Percentiles rank a stretch among this genome's conserved stretches.
Conservation (phyloP, 1,139 yeast genomes). For the Candida sp. region DNA sequence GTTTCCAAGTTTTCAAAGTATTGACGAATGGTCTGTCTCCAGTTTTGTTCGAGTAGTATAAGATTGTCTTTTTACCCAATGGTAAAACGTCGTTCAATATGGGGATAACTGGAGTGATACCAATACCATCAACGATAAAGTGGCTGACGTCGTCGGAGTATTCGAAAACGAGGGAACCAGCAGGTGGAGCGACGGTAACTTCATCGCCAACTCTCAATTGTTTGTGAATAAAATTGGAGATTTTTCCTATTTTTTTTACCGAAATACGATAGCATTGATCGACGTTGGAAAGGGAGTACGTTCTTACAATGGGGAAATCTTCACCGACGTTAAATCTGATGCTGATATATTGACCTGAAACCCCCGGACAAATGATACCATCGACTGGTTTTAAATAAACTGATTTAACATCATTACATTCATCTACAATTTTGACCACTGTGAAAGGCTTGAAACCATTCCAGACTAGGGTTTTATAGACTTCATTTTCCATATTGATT, state of each 20-base stretch:
- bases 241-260: slow-evolving; percentile 46
- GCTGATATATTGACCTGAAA: slow-evolving; percentile 63
- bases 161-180: slow-evolving; percentile 48
- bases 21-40: slow-evolving; percentile 24
- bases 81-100: slow-evolving; percentile 39
- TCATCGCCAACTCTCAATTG: slow-evolving; percentile 46
- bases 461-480: slow-evolving; percentile 51
- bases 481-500: slow-evolving; percentile 50
- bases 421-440: slow-evolving; percentile 40
- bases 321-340: slow-evolving; percentile 35
- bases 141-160: slow-evolving; percentile 30
- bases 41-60: slow-evolving; percentile 27
- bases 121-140: slow-evolving; percentile 62
- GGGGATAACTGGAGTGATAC: slow-evolving; percentile 61
- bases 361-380: slow-evolving; percentile 32
- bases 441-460: slow-evolving; percentile 51
- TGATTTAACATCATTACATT: slow-evolving; percentile 48
- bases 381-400: slow-evolving; percentile 50
- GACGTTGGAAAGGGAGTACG: slow-evolving; percentile 46
- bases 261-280: slow-evolving; percentile 48
- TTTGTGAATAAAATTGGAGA: slow-evolving; percentile 54
- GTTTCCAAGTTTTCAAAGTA: slow-evolving; percentile 15
- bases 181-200: slow-evolving; percentile 55
- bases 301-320: slow-evolving; percentile 40
- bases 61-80: slow-evolving; percentile 21